These are phyloP conservation scores for Pistacia atlantica DNA, from an alignment of 345 rosid genomes.

Conservation along the genomic window DNA sequence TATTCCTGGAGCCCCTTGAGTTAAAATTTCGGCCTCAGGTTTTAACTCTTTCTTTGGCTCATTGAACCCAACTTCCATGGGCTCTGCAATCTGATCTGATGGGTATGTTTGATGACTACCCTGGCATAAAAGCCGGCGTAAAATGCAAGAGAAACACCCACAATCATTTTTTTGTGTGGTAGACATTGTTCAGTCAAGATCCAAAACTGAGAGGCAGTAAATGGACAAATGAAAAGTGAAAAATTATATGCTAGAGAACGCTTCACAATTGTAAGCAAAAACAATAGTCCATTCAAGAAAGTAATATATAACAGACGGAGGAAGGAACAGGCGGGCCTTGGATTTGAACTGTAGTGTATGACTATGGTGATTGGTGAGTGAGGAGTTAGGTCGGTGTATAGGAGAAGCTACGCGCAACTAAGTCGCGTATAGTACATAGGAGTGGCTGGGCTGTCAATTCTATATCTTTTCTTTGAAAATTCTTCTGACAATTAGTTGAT, in stretches of 20 bases:
- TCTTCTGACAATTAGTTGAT: not conserved
- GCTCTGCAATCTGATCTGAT: slow-evolving; percentile 39
- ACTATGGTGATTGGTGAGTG: not conserved
- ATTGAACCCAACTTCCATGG: slow-evolving; percentile 19
- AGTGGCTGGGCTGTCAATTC: not conserved
- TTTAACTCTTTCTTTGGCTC: slow-evolving; percentile 25
- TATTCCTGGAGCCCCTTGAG: slow-evolving; percentile 43
- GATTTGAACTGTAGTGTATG: slow-evolving; percentile 22
- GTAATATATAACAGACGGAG: not conserved
- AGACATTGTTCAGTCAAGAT: slow-evolving; percentile 26
- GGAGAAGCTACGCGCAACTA: slow-evolving; percentile 4
- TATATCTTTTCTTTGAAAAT: not conserved
- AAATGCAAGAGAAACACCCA: slow-evolving; percentile 65
- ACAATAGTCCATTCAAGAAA: not conserved
- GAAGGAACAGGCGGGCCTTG: slow-evolving; percentile 28
- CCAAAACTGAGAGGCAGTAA: not conserved
- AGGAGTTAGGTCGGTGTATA: slow-evolving; percentile 12
- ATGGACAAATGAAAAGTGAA: not conserved
- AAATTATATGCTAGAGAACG: slow-evolving; percentile 9
- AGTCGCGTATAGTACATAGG: not conserved
- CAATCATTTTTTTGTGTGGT: slow-evolving; percentile 36
- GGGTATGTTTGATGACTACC: slow-evolving; percentile 77
- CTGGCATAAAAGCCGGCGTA: slow-evolving; percentile 64
- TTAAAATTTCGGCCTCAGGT: slow-evolving; percentile 17
- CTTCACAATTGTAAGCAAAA: not conserved